A percentile compares a stretch with the other conserved stretches of the same genome.
phyloP scores from a whole-genome alignment of 1,284 basidiomycete genomes.

The Sanghuangporus baumii region DNA sequence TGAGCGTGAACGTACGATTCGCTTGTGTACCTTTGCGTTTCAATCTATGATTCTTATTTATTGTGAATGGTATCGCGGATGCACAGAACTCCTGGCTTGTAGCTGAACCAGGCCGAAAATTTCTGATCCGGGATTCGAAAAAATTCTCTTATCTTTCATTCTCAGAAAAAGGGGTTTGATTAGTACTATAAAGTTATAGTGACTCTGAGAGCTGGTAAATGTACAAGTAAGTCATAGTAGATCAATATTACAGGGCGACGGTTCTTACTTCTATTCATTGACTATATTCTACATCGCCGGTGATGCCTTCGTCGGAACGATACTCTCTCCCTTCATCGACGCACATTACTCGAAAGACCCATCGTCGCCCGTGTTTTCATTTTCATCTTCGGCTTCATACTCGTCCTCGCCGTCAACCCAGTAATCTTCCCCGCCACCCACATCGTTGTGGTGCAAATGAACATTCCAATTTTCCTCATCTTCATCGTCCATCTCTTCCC shows the following conservation, averaged over 20 bases:
- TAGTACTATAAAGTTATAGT: too few species aligned
- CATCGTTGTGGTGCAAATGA: conserved; percentile 6
- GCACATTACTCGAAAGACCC: conserved; percentile 7
- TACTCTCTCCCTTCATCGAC: conserved; percentile 1
- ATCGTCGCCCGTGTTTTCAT: conserved; percentile 19
- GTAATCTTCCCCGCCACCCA: conserved; percentile 18
- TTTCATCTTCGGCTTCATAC: conserved; percentile 3
- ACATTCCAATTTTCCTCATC: conserved; percentile 28
- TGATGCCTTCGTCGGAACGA: conserved; percentile 6
- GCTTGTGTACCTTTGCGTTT: too few species aligned
- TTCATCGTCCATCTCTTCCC: conserved; percentile 21
- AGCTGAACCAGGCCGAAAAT: too few species aligned
- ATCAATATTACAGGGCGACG: background rate
- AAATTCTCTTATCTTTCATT: too few species aligned
- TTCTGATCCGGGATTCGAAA: too few species aligned
- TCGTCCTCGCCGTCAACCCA: conserved; percentile 19
- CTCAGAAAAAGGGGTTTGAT: too few species aligned
- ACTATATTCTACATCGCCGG: too few species aligned
- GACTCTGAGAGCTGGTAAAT: too few species aligned
- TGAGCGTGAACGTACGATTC: too few species aligned
- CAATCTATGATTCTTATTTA: conserved; percentile 24
- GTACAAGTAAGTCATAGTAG: too few species aligned
- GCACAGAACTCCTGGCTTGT: background rate
- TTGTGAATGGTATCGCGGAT: background rate
- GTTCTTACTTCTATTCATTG: conserved; percentile 8